Base-by-base conservation (phyloP, 1,139 yeast genomes). In the Scheffersomyces stambukii region DNA sequence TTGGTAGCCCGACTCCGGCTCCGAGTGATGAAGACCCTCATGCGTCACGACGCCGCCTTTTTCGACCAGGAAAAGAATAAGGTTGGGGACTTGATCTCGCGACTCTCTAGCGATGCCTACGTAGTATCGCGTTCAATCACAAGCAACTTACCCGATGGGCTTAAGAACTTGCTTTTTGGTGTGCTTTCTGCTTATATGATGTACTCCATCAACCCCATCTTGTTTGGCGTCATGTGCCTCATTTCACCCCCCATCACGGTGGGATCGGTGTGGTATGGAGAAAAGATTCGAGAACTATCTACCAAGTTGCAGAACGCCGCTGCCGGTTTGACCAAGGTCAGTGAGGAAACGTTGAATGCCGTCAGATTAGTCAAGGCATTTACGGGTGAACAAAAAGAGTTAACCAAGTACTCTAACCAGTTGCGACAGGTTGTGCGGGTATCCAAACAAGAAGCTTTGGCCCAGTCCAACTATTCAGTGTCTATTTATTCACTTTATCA, bases 101-200 rank as follows among this genome's bases (percentile, higher is more conserved):
- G 76, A 30, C 59, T 73, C 26, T 68, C 75, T 10, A 68, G 74
- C 39, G 77, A 72, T 44, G 77, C 77, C 6, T 70, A 71, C 41
- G 72, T 70, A 19, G 78, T 59, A 22, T 69, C 63, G 21, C 56
- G 63, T 43, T 71, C 63, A 10, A 67, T 59, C 37, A 71, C 73
- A 24, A 59, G 62, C 30, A 65, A 56, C 43, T 57, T 62, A 39
- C 78, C 66, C 8, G 76, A 60, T 47, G 74, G 73, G 31, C 62
- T 58, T 45, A 74, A 64, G 43, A 72, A 63, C 46, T 58, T 59
- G 32, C 56, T 58, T 20, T 71, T 58, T 50, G 77, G 65, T 18
- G 53, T 62, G 34, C 64, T 57, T 17, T 59, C 68, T 38, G 57
- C 72, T 1, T 66, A 64, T 40, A 67, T 67, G 74, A 67, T 67